Evolutionary conservation across 805 yeast species (phyloP), one percentile per base, ranked within the genome.

Genomic region (Zygosaccharomyces gambellarensis): DNA sequence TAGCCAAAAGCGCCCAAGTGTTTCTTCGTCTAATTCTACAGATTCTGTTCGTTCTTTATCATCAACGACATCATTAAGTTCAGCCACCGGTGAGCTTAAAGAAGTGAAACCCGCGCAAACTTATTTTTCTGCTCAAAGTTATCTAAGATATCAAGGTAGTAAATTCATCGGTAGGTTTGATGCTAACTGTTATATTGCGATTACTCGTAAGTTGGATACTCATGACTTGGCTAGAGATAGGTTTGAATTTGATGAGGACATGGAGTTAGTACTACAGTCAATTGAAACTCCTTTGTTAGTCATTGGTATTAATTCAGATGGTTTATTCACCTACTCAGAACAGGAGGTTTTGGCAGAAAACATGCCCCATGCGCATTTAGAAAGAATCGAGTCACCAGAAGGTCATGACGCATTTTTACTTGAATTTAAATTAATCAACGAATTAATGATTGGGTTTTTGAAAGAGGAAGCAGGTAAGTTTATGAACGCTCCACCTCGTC

Each of bases 391-490:
- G 54, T 90, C 97, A 1, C 94, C 92, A 10, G 99, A 94, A 60
- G 99, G 99, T 14, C 99, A 94, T 63, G 99, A 94, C 71, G 99
- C 98, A 2, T 94, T 94, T 63, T 71, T 94, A 52, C 74, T 94
- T 43, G 99, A 94, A 67, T 94, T 94, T 67, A 84, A 81, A 44
- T 80, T 82, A 45, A 89, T 94, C 49, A 87, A 94, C 65, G 73
- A 78, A 32, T 73, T 84, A 55, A 81, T 95, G 46, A 69, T 79
- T 39, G 79, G 78, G 3, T 94, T 92, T 67, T 74, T 92, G 61
- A 70, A 68, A 22, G 67, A 71, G 36, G 73, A 82, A 48, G 69
- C 84, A 47, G 76, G 82, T 1, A 86, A 82, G 27, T 73, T 84
- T 51, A 83, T 81, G 75, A 72, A 67, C 9, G 67, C 72, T 3